Percentiles rank a stretch among this genome's conserved stretches.
These are phyloP conservation scores for Metarhizium humberi DNA, from an alignment of 2,329 filamentous ascomycete genomes.

Conservation along the genomic window DNA sequence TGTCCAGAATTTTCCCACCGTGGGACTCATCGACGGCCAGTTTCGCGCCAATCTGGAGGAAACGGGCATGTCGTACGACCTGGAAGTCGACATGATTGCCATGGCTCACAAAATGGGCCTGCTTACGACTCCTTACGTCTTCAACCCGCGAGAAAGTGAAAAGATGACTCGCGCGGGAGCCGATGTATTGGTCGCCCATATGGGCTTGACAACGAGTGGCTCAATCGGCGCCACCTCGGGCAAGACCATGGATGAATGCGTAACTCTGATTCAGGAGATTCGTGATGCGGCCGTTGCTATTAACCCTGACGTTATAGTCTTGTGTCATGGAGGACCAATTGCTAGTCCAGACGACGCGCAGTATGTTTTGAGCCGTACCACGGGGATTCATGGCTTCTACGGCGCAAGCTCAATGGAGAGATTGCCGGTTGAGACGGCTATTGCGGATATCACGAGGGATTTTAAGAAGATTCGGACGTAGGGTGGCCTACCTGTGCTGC, in stretches of 20 bases:
- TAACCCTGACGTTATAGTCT: slow-evolving; percentile 43
- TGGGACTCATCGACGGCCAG: slow-evolving; percentile 59
- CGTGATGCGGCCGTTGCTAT: slow-evolving; percentile 49
- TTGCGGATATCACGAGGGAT: slow-evolving; percentile 33
- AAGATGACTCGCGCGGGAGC: slow-evolving; percentile 57
- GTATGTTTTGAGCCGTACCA: slow-evolving; percentile 50
- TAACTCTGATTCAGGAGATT: slow-evolving; percentile 52
- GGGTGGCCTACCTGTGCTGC: too few relatives aligned
- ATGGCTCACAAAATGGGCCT: slow-evolving; percentile 50
- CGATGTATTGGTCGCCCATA: slow-evolving; percentile 59
- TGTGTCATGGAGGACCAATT: slow-evolving; percentile 63
- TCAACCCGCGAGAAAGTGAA: slow-evolving; percentile 50
- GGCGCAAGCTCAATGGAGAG: slow-evolving; percentile 63
- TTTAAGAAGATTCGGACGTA: slow-evolving; percentile 2
- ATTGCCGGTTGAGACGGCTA: slow-evolving; percentile 57
- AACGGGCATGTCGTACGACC: slow-evolving; percentile 59
- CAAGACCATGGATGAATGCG: slow-evolving; percentile 55
- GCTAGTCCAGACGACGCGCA: slow-evolving; percentile 53
- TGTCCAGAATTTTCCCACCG: slow-evolving; percentile 66
- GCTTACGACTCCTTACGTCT: slow-evolving; percentile 63
- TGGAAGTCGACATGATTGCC: slow-evolving; percentile 58
- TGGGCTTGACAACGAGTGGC: slow-evolving; percentile 57
- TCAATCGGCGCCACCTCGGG: slow-evolving; percentile 55
- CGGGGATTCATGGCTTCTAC: slow-evolving; percentile 60
- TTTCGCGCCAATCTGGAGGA: slow-evolving; percentile 62